Evolutionary conservation across 305 asterid genomes (phyloP).

Genomic region (Withania somnifera): DNA sequence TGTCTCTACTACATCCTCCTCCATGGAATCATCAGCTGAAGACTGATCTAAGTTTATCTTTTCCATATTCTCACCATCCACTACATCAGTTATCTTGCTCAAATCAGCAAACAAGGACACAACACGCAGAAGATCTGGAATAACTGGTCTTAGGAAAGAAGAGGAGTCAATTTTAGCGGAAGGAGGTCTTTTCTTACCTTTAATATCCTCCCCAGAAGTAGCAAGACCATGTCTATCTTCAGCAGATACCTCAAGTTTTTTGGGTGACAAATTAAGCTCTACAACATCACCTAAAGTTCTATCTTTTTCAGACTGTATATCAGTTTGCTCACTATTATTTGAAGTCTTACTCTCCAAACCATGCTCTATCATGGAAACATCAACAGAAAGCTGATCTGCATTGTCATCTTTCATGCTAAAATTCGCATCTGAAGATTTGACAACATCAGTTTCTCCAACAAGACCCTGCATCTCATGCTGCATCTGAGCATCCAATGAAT

Average conservation of each 20-base stretch:
- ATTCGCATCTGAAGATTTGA: conserved; percentile 6
- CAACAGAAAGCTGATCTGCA: conserved; percentile 13
- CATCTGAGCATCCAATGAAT: conserved; percentile 13
- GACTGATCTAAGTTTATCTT: conserved; percentile 21
- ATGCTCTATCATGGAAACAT: conserved; percentile 11
- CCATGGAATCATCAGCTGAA: conserved; percentile 25
- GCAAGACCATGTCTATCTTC: conserved; percentile 13
- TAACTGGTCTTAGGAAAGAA: background rate
- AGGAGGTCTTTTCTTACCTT: conserved; percentile 10
- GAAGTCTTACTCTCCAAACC: conserved; percentile 7
- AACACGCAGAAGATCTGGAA: background rate
- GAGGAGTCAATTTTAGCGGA: background rate
- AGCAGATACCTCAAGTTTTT: conserved; percentile 1
- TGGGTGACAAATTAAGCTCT: conserved; percentile 3
- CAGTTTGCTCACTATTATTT: conserved; percentile 14
- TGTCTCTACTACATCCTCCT: conserved; percentile 17
- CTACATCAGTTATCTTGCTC: conserved; percentile 9
- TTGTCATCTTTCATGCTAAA: conserved; percentile 21
- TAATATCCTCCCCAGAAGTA: conserved; percentile 10
- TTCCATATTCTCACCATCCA: conserved; percentile 20
- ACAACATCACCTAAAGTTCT: conserved; percentile 1
- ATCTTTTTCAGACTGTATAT: conserved; percentile 5
- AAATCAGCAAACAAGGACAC: conserved; percentile 1
- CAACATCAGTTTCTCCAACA: conserved; percentile 22
- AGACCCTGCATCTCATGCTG: conserved; percentile 17